These are phyloP conservation scores for Tricharina praecox DNA, from an alignment of 495 filamentous ascomycete genomes.

Conservation along the genomic window DNA sequence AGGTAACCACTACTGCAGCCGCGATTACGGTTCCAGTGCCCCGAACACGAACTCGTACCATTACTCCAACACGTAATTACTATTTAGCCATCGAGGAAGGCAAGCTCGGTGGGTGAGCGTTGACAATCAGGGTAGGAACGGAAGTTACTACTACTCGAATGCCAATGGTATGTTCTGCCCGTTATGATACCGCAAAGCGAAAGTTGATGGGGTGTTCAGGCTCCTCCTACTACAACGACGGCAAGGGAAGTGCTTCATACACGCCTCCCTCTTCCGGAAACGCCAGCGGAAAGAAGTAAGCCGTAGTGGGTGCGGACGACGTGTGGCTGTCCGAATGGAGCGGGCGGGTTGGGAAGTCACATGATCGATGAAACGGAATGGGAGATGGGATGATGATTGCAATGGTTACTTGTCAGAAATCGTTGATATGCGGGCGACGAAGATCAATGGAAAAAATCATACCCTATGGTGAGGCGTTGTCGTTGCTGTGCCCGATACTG, in stretches of 20 bases:
- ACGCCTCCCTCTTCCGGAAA: slow-evolving; percentile 8
- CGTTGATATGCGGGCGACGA: background rate
- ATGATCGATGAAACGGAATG: background rate
- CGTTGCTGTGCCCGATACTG: no score
- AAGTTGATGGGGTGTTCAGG: slow-evolving; percentile 1
- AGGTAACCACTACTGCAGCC: slow-evolving; percentile 39
- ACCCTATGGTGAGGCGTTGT: background rate
- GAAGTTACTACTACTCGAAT: slow-evolving; percentile 47
- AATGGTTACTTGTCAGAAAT: background rate
- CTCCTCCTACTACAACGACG: slow-evolving; percentile 11
- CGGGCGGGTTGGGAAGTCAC: background rate
- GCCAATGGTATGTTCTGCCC: slow-evolving; percentile 26
- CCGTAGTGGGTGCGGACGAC: background rate
- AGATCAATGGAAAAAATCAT: background rate
- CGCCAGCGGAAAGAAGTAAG: slow-evolving; percentile 10
- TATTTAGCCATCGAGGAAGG: slow-evolving; percentile 8
- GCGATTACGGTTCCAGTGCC: slow-evolving; percentile 35
- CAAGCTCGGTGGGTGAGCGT: background rate
- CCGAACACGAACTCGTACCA: slow-evolving; percentile 38
- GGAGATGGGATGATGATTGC: no score
- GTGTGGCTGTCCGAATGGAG: background rate
- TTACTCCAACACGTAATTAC: slow-evolving; percentile 36
- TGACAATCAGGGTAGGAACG: slow-evolving; percentile 27
- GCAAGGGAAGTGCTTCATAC: slow-evolving; percentile 8
- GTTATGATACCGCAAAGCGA: background rate